These are phyloP conservation scores for Trichoderma reesei DNA, from an alignment of 495 filamentous ascomycete species.

Conservation along the genomic window DNA sequence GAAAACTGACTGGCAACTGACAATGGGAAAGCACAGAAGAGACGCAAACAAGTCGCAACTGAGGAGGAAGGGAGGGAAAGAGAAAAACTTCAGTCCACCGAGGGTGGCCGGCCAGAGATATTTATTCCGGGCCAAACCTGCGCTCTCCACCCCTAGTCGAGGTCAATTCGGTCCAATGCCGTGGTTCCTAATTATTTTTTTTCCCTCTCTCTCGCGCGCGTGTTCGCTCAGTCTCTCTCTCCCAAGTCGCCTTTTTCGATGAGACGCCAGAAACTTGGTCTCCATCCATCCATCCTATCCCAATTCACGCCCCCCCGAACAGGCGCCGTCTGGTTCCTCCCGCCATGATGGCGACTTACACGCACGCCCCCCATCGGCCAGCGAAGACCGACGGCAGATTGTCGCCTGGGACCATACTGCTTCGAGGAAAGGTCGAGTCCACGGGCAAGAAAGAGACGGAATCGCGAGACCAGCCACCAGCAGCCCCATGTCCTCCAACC, in stretches of 20 bases:
- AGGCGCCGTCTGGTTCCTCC: not conserved
- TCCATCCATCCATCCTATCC: conserved; percentile 7
- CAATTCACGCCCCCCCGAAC: not conserved
- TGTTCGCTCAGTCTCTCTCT: not conserved
- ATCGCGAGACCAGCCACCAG: not conserved
- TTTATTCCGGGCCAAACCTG: not conserved
- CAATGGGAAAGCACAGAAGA: not conserved
- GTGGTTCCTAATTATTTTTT: not conserved
- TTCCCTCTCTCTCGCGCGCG: not conserved
- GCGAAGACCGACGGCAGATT: conserved; percentile 8
- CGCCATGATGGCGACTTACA: no score
- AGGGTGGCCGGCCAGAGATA: not conserved
- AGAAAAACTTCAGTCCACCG: not conserved
- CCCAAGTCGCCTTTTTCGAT: not conserved
- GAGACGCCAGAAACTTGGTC: conserved; percentile 1
- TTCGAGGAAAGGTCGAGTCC: not conserved
- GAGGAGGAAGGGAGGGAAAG: not conserved
- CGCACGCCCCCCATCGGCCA: not conserved
- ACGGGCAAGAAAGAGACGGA: not conserved
- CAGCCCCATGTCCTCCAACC: not conserved
- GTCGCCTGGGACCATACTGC: not conserved
- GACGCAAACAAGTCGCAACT: conserved; percentile 8
- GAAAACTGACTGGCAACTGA: not conserved
- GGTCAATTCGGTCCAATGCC: not conserved
- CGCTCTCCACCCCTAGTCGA: not conserved